Evolutionary conservation across 352 stramenopile genomes (phyloP).

Genomic region (Globisporangium ultimum): DNA sequence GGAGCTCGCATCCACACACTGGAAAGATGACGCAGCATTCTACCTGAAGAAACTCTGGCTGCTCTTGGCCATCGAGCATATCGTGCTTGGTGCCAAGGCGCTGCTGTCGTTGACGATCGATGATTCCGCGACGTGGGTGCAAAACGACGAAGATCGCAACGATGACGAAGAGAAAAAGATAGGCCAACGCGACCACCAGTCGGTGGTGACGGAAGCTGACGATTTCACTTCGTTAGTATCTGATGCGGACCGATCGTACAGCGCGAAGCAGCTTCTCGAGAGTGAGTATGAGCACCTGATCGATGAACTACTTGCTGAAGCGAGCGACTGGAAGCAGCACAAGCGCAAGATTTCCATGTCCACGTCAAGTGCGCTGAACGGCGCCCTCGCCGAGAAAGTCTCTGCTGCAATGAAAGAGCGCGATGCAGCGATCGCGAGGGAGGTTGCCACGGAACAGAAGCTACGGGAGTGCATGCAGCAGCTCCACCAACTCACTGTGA

Average conservation of each 20-base stretch:
- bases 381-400: constrained; percentile 45
- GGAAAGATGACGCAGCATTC: constrained; percentile 16
- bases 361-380: constrained; percentile 23
- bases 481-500: constrained; percentile 10
- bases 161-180: constrained; percentile 36
- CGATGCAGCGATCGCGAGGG: constrained; percentile 35
- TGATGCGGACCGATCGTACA: background rate
- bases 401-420: constrained; percentile 30
- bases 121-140: constrained; percentile 69
- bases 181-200: constrained; percentile 9
- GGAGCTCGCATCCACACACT: constrained; percentile 11
- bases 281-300: constrained; percentile 4
- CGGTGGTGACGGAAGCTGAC: constrained; percentile 1
- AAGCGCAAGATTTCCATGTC: constrained; percentile 1
- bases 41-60: constrained; percentile 64
- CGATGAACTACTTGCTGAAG: constrained; percentile 17
- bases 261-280: background rate
- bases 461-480: constrained; percentile 22
- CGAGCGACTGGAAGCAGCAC: constrained; percentile 10
- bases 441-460: constrained; percentile 22
- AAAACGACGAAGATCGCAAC: constrained; percentile 55
- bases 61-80: constrained; percentile 59
- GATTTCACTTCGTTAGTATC: background rate
- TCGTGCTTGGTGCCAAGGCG: constrained; percentile 62
- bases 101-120: constrained; percentile 62